Evolutionary conservation across 345 rosid genomes (phyloP).

Genomic region (Streptanthus diversifolius): DNA sequence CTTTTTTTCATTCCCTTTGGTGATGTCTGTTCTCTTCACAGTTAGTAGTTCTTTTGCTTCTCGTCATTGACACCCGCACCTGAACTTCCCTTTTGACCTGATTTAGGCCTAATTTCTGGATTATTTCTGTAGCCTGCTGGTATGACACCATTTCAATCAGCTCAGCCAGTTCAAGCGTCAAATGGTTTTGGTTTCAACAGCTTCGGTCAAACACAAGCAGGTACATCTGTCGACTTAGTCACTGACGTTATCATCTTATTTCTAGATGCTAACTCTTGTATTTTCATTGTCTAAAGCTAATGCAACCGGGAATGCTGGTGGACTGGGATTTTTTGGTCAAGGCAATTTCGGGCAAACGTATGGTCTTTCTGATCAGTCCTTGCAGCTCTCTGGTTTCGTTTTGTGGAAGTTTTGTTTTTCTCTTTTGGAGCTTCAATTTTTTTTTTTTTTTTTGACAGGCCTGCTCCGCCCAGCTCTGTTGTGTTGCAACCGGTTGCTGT

Average conservation of each 20-base stretch:
- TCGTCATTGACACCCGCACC: background rate
- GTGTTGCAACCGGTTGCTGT: conserved; percentile 58
- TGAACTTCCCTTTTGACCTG: background rate
- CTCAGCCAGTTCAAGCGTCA: conserved; percentile 37
- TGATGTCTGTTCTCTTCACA: background rate
- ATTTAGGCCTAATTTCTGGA: background rate
- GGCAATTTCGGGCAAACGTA: conserved; percentile 63
- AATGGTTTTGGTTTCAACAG: conserved; percentile 33
- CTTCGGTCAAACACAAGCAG: conserved; percentile 39
- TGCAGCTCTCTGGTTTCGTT: conserved; percentile 2
- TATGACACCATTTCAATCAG: conserved; percentile 53
- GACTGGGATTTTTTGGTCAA: conserved; percentile 55
- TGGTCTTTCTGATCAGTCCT: conserved; percentile 30
- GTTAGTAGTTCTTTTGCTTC: background rate
- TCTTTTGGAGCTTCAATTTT: background rate
- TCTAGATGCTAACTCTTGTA: conserved; percentile 12
- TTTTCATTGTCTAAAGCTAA: conserved; percentile 38
- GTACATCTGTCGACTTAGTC: conserved; percentile 30
- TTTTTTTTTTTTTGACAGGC: conserved; percentile 44
- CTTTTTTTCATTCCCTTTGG: conserved; percentile 20
- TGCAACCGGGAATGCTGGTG: conserved; percentile 47
- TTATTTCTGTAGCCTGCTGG: conserved; percentile 48
- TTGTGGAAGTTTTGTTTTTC: background rate
- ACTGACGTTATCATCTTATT: conserved; percentile 10
- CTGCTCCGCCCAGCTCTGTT: conserved; percentile 49